phyloP scores from a whole-genome alignment of 164 flowering plant genomes.

The Tinospora cordifolia region DNA sequence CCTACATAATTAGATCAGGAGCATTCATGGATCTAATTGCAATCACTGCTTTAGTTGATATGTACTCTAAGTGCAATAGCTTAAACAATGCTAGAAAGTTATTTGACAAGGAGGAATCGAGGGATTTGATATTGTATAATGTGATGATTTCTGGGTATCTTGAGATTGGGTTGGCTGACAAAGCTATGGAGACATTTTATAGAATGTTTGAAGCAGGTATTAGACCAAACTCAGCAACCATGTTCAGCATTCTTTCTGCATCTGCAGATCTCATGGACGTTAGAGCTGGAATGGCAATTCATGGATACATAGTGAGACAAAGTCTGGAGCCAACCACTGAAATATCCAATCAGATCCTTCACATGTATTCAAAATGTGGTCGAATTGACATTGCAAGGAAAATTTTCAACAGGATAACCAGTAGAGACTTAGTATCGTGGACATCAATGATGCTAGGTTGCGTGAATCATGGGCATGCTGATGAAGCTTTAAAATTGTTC shows the following conservation, averaged over 20 bases:
- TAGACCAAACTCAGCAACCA: slow-evolving; percentile 33
- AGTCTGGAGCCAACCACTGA: slow-evolving; percentile 29
- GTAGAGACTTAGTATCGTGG: slow-evolving; percentile 51
- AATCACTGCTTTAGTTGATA: slow-evolving; percentile 43
- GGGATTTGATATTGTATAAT: slow-evolving; percentile 33
- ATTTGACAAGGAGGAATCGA: slow-evolving; percentile 24
- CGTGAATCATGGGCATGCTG: slow-evolving; percentile 28
- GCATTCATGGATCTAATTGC: slow-evolving; percentile 33
- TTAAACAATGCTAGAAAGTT: slow-evolving; percentile 28
- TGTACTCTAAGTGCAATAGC: slow-evolving; percentile 41
- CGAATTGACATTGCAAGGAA: slow-evolving; percentile 27
- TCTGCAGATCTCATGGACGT: slow-evolving; percentile 27
- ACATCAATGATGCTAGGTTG: slow-evolving; percentile 53
- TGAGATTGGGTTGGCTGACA: slow-evolving; percentile 18
- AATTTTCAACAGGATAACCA: slow-evolving; percentile 31
- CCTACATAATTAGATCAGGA: slow-evolving; percentile 33
- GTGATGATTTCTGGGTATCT: slow-evolving; percentile 44
- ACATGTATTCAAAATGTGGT: slow-evolving; percentile 47
- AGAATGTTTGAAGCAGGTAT: slow-evolving; percentile 28
- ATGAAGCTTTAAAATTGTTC: slow-evolving; percentile 39
- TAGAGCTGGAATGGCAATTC: slow-evolving; percentile 31
- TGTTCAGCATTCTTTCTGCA: slow-evolving; percentile 33
- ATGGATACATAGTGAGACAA: slow-evolving; percentile 38
- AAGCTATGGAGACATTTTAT: slow-evolving; percentile 27
- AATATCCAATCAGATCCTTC: slow-evolving; percentile 38